Evolutionary conservation across 106 monocot genomes (phyloP), one percentile per base, ranked within the genome.

Genomic region (Iris macrosiphon): DNA sequence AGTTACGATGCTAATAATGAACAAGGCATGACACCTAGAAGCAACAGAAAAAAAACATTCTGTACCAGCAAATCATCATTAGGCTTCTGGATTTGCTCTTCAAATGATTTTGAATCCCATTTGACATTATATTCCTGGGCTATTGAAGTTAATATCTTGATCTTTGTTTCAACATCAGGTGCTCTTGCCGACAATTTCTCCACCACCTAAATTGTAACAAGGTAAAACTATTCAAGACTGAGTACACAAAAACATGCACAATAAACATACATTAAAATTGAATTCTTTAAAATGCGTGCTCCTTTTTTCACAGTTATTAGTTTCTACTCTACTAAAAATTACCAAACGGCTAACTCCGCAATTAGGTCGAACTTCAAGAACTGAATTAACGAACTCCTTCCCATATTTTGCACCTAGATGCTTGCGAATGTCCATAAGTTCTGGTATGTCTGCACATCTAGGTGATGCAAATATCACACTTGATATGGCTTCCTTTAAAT

Each of bases 401-500:
- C 96, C 90, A 78, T 96, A 96, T 69, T 96, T 96, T 31, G 68
- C 51, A 35, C 19, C 2, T 62, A 96, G 78, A 42, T 86, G 79
- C 49, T 96, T 90, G 29, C 77, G 68, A 18, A 83, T 61, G 37
- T 90, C 86, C 57, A 50, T 54, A 22, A 96, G 80, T 77, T 96
- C 96, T 53, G 79, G 71, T 45, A 96, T 38, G 57, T 98, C 98
- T 20, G 85, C 76, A 78, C 89, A 96, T 72, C 96, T 82, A 40
- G 82, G 82, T 13, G 96, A 76, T 63, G 96, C 89, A 83, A 86
- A 96, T 72, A 89, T 73, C 35, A 96, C 52, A 58, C 86, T 80
- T 9, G 82, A 28, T 67, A 96, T 67, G 63, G 96, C 86, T 70
- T 90, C 89, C 70, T 83, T 85, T 42, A 96, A 69, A 69, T 96